Evolutionary conservation across 371 early-diverging fungal species (phyloP).

Genomic region (Funneliformis caledonium): DNA sequence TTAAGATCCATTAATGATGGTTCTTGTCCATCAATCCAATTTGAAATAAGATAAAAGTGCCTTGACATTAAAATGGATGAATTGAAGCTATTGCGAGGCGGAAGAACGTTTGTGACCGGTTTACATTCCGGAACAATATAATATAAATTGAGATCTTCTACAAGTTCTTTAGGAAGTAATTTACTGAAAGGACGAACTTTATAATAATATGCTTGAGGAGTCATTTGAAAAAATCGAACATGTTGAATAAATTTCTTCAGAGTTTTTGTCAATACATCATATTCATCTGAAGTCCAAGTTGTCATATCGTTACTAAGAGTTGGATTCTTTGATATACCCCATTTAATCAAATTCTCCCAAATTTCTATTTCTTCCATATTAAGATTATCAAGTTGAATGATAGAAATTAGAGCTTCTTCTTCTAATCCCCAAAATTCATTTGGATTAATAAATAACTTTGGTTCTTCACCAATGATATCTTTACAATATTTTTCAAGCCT

Average conservation of each 20-base stretch:
- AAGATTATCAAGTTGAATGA: slow-evolving; percentile 5
- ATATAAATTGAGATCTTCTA: not conserved
- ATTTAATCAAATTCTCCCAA: slow-evolving; percentile 33
- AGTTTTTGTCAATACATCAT: not conserved
- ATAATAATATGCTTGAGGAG: not conserved
- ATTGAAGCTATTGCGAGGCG: not conserved
- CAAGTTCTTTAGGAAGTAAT: slow-evolving; percentile 1
- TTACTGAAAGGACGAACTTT: slow-evolving; percentile 6
- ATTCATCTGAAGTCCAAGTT: not conserved
- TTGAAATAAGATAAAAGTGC: not conserved
- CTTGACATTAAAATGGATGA: not conserved
- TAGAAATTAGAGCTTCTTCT: slow-evolving; percentile 3
- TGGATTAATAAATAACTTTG: not conserved
- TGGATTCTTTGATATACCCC: slow-evolving; percentile 20
- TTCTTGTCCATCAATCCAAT: slow-evolving; percentile 31
- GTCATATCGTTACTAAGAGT: not conserved
- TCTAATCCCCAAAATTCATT: not conserved
- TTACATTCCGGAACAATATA: not conserved
- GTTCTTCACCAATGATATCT: not conserved
- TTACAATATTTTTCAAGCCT: not conserved
- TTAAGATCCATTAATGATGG: too few relatives aligned
- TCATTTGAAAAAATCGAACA: slow-evolving; percentile 14
- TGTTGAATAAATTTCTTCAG: not conserved
- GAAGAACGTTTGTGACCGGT: not conserved
- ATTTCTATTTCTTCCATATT: slow-evolving; percentile 25